These are phyloP conservation scores for Phaeodactylum tricornutum DNA, from an alignment of 108 stramenopile species.

Conservation along the genomic window DNA sequence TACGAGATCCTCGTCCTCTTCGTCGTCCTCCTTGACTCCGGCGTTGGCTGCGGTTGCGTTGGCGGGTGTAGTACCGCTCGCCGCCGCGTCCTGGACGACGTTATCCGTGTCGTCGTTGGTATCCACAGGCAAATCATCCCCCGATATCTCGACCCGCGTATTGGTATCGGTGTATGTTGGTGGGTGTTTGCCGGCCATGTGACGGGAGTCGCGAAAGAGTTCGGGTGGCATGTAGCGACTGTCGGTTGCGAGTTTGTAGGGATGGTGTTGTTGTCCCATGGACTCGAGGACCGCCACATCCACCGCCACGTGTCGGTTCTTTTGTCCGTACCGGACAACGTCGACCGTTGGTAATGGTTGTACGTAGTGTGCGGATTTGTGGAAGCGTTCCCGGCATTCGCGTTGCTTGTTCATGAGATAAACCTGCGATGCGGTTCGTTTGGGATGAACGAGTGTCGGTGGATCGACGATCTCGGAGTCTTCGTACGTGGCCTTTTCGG, in stretches of 20 bases:
- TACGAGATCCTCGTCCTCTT: constrained; percentile 28
- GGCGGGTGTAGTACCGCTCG: constrained; percentile 2
- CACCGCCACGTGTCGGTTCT: constrained; percentile 3
- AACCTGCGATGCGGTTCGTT: constrained; percentile 25
- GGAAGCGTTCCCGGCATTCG: constrained; percentile 52
- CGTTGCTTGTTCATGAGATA: constrained; percentile 54
- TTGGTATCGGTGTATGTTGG: constrained; percentile 1
- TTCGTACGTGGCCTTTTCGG: constrained; percentile 6
- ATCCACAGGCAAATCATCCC: constrained; percentile 1
- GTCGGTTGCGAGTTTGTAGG: constrained; percentile 20
- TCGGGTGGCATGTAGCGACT: constrained; percentile 46
- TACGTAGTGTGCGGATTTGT: constrained; percentile 45
- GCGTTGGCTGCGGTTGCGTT: too few relatives aligned
- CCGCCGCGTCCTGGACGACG: constrained; percentile 17
- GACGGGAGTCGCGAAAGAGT: constrained; percentile 22
- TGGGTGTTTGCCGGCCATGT: background rate
- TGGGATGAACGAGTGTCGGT: constrained; percentile 3
- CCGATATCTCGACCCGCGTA: background rate
- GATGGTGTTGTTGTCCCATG: constrained; percentile 18
- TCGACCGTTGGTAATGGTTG: constrained; percentile 44
- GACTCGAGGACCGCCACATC: constrained; percentile 12
- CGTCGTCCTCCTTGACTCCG: constrained; percentile 17
- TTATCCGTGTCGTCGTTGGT: constrained; percentile 10
- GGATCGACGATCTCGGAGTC: background rate
- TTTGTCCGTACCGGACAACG: constrained; percentile 33